Base-by-base conservation (phyloP, 139 green algal species). In the Tetradesmus obliquus region DNA sequence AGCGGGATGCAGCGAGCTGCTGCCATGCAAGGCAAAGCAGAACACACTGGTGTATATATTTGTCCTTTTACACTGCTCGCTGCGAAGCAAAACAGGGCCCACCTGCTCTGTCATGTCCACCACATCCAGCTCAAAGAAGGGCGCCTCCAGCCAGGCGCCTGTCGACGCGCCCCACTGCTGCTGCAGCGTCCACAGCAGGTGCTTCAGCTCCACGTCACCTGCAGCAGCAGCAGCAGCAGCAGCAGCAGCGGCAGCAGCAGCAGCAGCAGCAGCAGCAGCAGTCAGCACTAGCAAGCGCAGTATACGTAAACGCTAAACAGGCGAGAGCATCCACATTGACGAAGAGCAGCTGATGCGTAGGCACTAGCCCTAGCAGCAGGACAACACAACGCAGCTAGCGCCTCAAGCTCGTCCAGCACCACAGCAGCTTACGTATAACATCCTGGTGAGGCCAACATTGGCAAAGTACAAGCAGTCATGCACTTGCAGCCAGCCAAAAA, bases 91-190 rank as follows among this genome's bases (percentile, higher is more conserved):
- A 82, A 82, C 74, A 45, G 20, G 13, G 91, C 97, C 95, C 88
- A 98, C 93, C 87, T 95, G 91, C 91, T 97, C 95, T 86, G 98
- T 95, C 93, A 98, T 92, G 24, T 45, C 88, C 22, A 84, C 24
- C 55, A 95, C 79, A 76, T 96, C 80, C 55, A 97, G 94, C 32
- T 57, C 82, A 55, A 91, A 86, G 69, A 98, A 96, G 2, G 80
- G 82, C 12, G 66, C 87, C 3, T 32, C 84, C 57, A 93, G 82
- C 96, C 96, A 98, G 1, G 3, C 60, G 8, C 72, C 58, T 7
- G 90, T 94, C 8, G 94, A 62, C 22, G 93, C 90, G 10, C 69
- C 89, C 95, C 95, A 98, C 54, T 96, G 89, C 71, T 91, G 82
- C 55, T 91, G 51, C 88, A 90, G 58, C 24, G 82, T 55, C 95